Conservation (phyloP, 106 monocot species). For the Vanilla planifolia region DNA sequence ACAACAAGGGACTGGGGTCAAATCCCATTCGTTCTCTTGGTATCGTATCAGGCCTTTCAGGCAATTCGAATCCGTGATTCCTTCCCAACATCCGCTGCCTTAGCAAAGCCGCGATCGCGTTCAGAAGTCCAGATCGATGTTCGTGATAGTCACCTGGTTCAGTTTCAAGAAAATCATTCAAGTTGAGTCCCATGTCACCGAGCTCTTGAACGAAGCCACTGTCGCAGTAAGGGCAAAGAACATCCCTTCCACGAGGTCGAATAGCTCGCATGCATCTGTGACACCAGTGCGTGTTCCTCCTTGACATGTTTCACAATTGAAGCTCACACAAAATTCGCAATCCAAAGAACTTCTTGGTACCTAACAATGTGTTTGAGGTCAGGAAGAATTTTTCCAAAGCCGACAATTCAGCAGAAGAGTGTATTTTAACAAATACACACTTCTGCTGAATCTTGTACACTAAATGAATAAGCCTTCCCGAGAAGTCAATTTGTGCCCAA, state of each 20-base stretch:
- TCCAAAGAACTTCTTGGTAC: neutral
- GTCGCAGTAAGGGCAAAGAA: slow-evolving; percentile 58
- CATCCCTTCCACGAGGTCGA: slow-evolving; percentile 31
- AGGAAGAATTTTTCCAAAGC: neutral
- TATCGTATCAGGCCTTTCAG: neutral
- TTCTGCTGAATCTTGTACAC: too few relatives aligned
- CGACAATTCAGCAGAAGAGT: too few relatives aligned
- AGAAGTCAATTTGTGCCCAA: too few relatives aligned
- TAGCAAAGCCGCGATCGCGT: slow-evolving; percentile 36
- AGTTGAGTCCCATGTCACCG: slow-evolving; percentile 19
- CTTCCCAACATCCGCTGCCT: slow-evolving; percentile 31
- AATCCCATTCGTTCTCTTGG: slow-evolving; percentile 31
- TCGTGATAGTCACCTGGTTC: slow-evolving; percentile 16
- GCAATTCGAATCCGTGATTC: slow-evolving; percentile 12
- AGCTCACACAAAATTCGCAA: neutral
- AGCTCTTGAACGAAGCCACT: slow-evolving; percentile 67
- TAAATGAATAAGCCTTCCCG: too few relatives aligned
- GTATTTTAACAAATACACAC: too few relatives aligned
- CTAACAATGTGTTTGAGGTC: slow-evolving; percentile 1
- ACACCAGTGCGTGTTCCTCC: slow-evolving; percentile 63
- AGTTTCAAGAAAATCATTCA: slow-evolving; percentile 16
- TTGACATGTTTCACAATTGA: slow-evolving; percentile 34
- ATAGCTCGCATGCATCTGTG: slow-evolving; percentile 49
- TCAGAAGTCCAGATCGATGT: slow-evolving; percentile 28
- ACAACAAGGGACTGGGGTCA: slow-evolving; percentile 44